Evolutionary conservation across 345 rosid species (phyloP), one percentile per base, ranked within the genome.

Genomic region (Ceriops tagal): DNA sequence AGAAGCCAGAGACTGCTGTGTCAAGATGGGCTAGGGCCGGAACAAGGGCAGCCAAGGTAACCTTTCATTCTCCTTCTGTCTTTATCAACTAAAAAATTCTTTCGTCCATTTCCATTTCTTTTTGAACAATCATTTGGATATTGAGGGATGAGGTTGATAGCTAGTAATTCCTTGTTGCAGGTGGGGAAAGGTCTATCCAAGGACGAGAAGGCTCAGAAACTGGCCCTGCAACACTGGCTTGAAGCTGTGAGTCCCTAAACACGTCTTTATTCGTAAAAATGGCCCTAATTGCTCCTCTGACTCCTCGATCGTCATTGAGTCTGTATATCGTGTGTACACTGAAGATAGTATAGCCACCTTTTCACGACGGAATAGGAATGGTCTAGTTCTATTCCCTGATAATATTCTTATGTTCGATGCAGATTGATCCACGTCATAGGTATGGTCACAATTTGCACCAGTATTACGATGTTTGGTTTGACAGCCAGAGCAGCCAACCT

Each of bases 21-120:
- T 89, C 96, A n/a, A 83, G 91, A 60, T 93, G 98, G 97, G 86
- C 95, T 47, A 87, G 98, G 73, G 98, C 98, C 21, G 86, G 91
- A 63, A 93, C 87, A 26, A 87, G 95, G 80, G 98, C 93, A 37
- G 97, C 98, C 53, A 91, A 93, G 90, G 96, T 89, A 65, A 6
- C n/a, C 22, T 18, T 67, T 47, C n/a, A 46, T 34, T 37, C 31
- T 5, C 11, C 20, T 19, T 61, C 7, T 52, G 20, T 13, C 1
- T 56, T 56, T 56, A 21, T 56, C 24, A 13, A 9, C 22, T 11
- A 21, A 9, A 56, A 56, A 8, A 24, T 24, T 21, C 27, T 56
- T 24, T 56, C 30, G 0, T 56, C 59, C 59, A 11, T 64, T 20
- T 37, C n/a, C 11, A 20, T 30, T 24, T 19, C 10, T 52, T 10